Evolutionary conservation across 139 green algal species (phyloP), one percentile per base, ranked within the genome.

Genomic region (Coccomyxa sp.): DNA sequence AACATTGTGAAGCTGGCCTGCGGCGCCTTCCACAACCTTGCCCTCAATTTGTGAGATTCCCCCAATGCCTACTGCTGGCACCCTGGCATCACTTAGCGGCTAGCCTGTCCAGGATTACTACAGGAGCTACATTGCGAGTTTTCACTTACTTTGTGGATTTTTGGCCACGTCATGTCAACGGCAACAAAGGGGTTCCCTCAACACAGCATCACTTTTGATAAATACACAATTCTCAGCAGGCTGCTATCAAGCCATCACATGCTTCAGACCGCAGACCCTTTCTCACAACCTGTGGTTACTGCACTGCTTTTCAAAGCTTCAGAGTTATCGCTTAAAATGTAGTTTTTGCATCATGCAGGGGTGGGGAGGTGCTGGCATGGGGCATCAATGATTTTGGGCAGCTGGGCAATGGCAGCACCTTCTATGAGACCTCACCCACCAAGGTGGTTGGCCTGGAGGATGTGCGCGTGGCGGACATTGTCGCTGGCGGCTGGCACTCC

Each of bases 351-450:
- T 38, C 31, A n/a, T 15, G 78, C 78, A 81, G 78, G 10, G 28
- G 10, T 23, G 78, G 57, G 51, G 28, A 82, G 32, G 58, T 71
- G 31, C 68, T 67, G 23, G 87, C 88, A 16, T 95, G 91, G 93
- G 95, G 95, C 80, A 96, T 87, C 83, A 98, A 98, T 85, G 94
- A 97, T 87, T 97, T 95, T 87, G 95, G 93, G 13, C 90, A 94
- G 88, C 90, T 98, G 78, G 94, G 94, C 76, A 96, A 94, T 79
- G 94, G 94, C 75, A 91, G 82, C 81, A 98, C 94, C 51, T 88
- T 76, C 27, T 96, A 96, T 79, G 82, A 83, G 18, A 95, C 90
- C 0, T 81, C 80, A 25, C 85, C 90, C 13, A 71, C 80, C 57
- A 60, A 71, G 45, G 88, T 94, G 75, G 82, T 88, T n/a, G 90